Base-by-base conservation (phyloP, 768 basidiomycete species). In the Kwoniella mangroviensis region DNA sequence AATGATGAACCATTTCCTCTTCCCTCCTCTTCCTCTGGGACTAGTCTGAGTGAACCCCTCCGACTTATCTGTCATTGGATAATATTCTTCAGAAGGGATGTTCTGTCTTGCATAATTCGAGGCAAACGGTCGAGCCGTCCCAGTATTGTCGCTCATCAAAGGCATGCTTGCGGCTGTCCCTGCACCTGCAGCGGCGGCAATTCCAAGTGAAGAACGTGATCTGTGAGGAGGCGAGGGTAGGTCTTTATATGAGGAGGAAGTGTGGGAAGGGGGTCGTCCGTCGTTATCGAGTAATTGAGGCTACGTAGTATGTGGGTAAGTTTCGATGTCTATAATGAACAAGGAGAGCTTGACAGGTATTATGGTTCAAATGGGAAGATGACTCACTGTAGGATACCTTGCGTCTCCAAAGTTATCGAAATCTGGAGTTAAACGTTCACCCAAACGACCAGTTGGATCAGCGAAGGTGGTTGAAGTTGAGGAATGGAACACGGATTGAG, bases 1-100 rank as follows among this genome's bases (percentile, higher is more conserved):
- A 34, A 84, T 70, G 57, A 89, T 65, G 10, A 43, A 69, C 69
- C 34, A 71, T 63, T 68, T 73, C 54, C 73, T 77, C 60, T 69
- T 73, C 13, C 56, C 57, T 12, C 65, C 62, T 53, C 45, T 68
- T 4, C 28, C 40, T 17, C 45, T 52, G 5, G 54, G 26, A 41
- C 45, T 22, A 56, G 61, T 34, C 9, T 57, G 21, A 4, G 63
- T 43, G 12, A 26, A 45, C 13, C 63, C 73, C 42, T 21, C 55
- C 15, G 53, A 40, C 22, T 68, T 26, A 22, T 64, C 68, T 26
- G 60, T 64, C 63, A 55, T 63, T 5, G 68, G 56, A 53, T 68
- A 77, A 62, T 75, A 79, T 21, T 70, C 13, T 54, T 79, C 77
- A 2, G 77, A 79, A 6, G 76, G 69, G 64, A 79, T 68, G 28